phyloP scores from a whole-genome alignment of 2,329 filamentous ascomycete species.

The Paecilomyces niveus region DNA sequence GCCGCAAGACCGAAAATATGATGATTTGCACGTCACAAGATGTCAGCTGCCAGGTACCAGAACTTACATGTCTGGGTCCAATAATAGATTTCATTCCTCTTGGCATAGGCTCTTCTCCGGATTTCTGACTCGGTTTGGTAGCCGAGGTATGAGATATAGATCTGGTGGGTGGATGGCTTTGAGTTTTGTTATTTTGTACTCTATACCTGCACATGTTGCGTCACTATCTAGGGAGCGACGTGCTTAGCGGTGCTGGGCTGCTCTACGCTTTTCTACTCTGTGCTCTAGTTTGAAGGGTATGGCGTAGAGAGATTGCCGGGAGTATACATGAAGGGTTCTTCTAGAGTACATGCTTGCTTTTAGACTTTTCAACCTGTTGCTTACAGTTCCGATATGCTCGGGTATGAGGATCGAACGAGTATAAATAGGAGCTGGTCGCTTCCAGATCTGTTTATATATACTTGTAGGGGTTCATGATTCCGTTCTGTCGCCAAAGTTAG shows the following conservation, averaged over 20 bases:
- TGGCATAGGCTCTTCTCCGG: background rate
- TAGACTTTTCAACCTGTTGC: background rate
- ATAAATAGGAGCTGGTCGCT: background rate
- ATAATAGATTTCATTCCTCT: background rate
- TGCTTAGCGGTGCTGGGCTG: background rate
- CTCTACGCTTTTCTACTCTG: too few species aligned
- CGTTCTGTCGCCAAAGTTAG: constrained; percentile 56
- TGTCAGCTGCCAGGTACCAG: background rate
- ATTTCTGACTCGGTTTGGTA: background rate
- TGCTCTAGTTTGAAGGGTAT: background rate
- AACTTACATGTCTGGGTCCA: background rate
- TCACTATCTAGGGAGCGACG: background rate
- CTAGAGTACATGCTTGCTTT: background rate
- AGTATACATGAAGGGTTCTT: background rate
- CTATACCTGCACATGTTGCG: background rate
- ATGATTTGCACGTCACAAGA: background rate
- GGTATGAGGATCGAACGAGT: background rate
- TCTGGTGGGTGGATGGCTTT: background rate
- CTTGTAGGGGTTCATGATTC: constrained; percentile 99
- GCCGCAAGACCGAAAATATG: background rate
- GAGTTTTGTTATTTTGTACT: background rate
- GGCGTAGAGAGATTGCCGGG: background rate
- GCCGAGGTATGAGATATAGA: background rate
- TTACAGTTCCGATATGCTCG: background rate
- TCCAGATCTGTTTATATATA: constrained; percentile 53